These are phyloP conservation scores for Lachnellula occidentalis DNA, from an alignment of 2,329 filamentous ascomycete genomes.

Conservation along the genomic window DNA sequence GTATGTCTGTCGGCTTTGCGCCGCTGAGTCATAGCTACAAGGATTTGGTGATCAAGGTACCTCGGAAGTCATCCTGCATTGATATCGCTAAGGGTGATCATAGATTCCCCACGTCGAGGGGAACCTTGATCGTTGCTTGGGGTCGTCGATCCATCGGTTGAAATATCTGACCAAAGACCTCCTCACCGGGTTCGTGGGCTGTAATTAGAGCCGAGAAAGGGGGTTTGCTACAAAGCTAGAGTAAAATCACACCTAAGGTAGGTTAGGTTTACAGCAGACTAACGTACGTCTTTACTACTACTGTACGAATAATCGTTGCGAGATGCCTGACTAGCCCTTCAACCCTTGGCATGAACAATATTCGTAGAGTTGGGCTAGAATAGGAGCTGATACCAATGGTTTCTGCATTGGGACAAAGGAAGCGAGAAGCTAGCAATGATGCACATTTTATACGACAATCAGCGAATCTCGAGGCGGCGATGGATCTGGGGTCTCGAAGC, in stretches of 20 bases:
- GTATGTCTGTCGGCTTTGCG: slow-evolving; percentile 1
- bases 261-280: too few relatives aligned
- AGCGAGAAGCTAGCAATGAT: slow-evolving; percentile 1
- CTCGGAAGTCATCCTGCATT: slow-evolving; percentile 7
- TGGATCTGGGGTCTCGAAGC: too few relatives aligned
- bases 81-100: slow-evolving; percentile 9
- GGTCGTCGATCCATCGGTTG: slow-evolving; percentile 10
- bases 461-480: not conserved
- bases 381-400: not conserved
- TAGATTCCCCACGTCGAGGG: slow-evolving; percentile 1
- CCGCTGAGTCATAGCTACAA: slow-evolving; percentile 16
- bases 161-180: not conserved
- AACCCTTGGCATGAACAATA: not conserved
- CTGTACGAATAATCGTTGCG: not conserved
- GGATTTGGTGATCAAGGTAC: slow-evolving; percentile 16
- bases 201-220: not conserved
- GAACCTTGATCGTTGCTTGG: slow-evolving; percentile 6
- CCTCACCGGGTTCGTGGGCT: not conserved
- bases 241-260: too few relatives aligned
- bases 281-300: not conserved
- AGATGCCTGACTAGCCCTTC: too few relatives aligned
- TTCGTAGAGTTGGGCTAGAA: not conserved
- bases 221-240: not conserved
- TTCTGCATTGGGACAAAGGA: slow-evolving; percentile 9
- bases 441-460: not conserved